Evolutionary conservation across 768 basidiomycete species (phyloP).

Genomic region (Agaricus bisporus): DNA sequence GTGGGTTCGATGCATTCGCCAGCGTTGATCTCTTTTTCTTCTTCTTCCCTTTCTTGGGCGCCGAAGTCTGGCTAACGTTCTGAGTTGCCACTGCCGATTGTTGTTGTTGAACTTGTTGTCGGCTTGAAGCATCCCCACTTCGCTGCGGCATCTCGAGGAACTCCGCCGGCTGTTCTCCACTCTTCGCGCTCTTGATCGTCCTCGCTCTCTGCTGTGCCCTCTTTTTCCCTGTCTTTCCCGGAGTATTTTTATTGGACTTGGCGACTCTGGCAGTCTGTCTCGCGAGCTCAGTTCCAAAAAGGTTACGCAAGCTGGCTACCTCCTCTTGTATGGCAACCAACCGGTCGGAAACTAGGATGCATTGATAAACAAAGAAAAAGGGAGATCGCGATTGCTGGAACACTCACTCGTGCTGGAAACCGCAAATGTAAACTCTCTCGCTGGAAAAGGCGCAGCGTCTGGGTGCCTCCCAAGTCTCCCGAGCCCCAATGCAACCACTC

Average conservation of each 20-base stretch:
- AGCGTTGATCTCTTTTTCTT: conserved; percentile 93
- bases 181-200: conserved; percentile 18
- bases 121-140: conserved; percentile 8
- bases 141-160: conserved; percentile 27
- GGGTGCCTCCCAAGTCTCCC: conserved; percentile 31
- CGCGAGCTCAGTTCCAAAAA: conserved; percentile 70
- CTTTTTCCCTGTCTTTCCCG: conserved; percentile 26
- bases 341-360: conserved; percentile 59
- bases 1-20: conserved; percentile 92
- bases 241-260: conserved; percentile 27
- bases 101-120: conserved; percentile 4
- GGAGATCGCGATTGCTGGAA: no score
- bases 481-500: conserved; percentile 36
- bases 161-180: conserved; percentile 30
- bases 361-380: no score
- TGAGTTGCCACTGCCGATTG: not conserved
- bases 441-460: conserved; percentile 42
- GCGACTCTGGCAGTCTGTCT: conserved; percentile 61
- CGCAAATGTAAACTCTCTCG: conserved; percentile 51
- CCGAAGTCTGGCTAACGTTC: conserved; percentile 14
- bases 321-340: conserved; percentile 64
- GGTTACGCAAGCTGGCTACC: conserved; percentile 54
- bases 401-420: conserved; percentile 71
- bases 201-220: conserved; percentile 32
- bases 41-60: conserved; percentile 56